Conservation (phyloP, 257 asterid genomes). For the Echium plantagineum region DNA sequence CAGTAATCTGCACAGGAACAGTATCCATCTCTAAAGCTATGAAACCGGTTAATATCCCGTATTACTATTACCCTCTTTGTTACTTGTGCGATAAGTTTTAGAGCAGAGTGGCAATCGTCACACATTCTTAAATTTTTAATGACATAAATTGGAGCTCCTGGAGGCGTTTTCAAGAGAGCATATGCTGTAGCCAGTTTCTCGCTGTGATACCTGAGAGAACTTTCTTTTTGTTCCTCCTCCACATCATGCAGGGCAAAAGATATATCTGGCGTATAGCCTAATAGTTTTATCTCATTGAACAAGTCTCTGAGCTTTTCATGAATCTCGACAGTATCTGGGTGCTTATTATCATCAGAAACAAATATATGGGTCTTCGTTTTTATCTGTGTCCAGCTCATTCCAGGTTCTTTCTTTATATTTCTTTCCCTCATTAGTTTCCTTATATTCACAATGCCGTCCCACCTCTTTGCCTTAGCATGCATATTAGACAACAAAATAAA, state of each 20-base stretch:
- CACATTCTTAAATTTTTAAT: conserved; percentile 76
- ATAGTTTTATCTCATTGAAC: conserved; percentile 41
- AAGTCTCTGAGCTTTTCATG: conserved; percentile 42
- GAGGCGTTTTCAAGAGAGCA: conserved; percentile 68
- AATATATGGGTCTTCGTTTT: conserved; percentile 52
- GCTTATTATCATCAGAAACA: conserved; percentile 48
- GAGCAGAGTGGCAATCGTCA: conserved; percentile 81
- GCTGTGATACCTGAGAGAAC: conserved; percentile 55
- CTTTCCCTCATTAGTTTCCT: conserved; percentile 49
- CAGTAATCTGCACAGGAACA: conserved; percentile 83
- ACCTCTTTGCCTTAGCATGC: conserved; percentile 65
- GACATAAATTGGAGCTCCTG: conserved; percentile 50
- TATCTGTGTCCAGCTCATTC: conserved; percentile 85
- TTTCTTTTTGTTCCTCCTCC: conserved; percentile 73
- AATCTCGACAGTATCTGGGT: conserved; percentile 42
- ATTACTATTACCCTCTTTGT: conserved; percentile 48
- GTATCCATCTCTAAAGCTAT: conserved; percentile 42
- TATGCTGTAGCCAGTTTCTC: conserved; percentile 85
- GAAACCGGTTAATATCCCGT: conserved; percentile 68
- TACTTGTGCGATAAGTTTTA: conserved; percentile 45
- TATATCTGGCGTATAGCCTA: conserved; percentile 56
- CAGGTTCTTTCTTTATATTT: conserved; percentile 81
- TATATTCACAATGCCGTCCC: conserved; percentile 56
- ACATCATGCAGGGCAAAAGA: conserved; percentile 60
- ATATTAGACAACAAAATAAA: conserved; percentile 59